Conservation (phyloP, 106 monocot species). For the Triglochin maritima region DNA sequence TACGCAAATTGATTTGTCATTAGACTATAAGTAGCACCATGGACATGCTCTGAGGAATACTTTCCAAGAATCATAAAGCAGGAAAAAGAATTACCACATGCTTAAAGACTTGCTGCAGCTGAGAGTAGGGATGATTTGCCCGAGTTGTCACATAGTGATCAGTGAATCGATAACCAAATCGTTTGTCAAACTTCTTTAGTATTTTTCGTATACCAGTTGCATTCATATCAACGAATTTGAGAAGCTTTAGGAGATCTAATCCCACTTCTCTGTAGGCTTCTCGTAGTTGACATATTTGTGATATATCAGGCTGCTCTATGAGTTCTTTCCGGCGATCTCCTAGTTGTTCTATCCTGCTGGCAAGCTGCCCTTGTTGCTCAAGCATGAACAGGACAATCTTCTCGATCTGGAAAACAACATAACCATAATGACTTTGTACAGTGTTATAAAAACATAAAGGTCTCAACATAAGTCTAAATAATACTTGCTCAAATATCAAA, state of each 20-base stretch:
- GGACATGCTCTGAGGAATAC: not conserved
- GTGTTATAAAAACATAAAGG: not conserved
- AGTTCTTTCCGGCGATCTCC: slow-evolving; percentile 48
- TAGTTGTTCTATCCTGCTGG: slow-evolving; percentile 57
- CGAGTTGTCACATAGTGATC: slow-evolving; percentile 74
- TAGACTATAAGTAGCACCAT: not conserved
- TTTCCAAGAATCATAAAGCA: not conserved
- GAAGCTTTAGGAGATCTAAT: slow-evolving; percentile 70
- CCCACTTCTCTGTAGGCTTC: slow-evolving; percentile 71
- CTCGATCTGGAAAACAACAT: slow-evolving; percentile 50
- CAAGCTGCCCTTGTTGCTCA: slow-evolving; percentile 82
- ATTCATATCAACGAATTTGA: slow-evolving; percentile 85
- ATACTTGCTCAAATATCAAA: not conserved
- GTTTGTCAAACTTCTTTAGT: slow-evolving; percentile 95
- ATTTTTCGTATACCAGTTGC: slow-evolving; percentile 92
- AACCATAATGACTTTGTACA: not conserved
- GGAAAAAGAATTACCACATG: slow-evolving; percentile 59
- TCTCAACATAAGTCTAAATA: not conserved
- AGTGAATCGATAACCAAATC: slow-evolving; percentile 70
- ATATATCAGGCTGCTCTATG: slow-evolving; percentile 52
- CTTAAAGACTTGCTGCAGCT: slow-evolving; percentile 94
- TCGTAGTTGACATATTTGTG: slow-evolving; percentile 45
- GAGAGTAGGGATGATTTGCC: slow-evolving; percentile 94
- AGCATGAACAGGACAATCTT: slow-evolving; percentile 79
- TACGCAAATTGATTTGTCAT: not conserved